Evolutionary conservation across 257 asterid genomes (phyloP).

Genomic region (Solanum pimpinellifolium): DNA sequence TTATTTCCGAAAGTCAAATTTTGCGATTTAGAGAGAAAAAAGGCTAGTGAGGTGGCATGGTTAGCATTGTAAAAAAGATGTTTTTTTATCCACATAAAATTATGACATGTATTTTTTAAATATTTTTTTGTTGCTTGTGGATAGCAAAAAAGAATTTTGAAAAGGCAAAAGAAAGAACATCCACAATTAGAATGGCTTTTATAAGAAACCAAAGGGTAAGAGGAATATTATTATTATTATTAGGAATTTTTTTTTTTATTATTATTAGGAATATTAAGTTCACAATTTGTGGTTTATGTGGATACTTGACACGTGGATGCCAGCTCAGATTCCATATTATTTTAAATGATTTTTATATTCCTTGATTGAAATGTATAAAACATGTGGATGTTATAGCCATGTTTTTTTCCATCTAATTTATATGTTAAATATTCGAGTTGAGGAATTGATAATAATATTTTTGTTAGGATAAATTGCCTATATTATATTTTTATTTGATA

Average conservation of each 20-base stretch:
- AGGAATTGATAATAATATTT: neutral
- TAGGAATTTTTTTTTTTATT: too few species aligned
- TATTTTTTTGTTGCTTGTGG: neutral
- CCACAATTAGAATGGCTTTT: neutral
- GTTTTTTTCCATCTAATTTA: too few species aligned
- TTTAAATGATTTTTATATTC: neutral
- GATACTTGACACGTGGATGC: neutral
- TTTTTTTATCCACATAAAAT: neutral
- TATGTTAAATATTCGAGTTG: neutral
- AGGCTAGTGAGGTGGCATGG: neutral
- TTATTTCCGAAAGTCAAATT: too few species aligned
- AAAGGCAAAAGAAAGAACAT: neutral
- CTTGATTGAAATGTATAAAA: neutral
- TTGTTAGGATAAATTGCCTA: neutral
- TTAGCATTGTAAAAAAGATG: neutral
- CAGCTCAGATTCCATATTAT: neutral
- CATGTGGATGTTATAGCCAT: neutral
- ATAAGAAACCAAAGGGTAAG: neutral
- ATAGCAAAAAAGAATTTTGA: neutral
- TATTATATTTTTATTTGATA: too few species aligned
- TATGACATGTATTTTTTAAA: neutral
- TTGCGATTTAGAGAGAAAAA: too few species aligned
- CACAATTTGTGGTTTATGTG: neutral
- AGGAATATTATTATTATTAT: neutral
- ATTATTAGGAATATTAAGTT: neutral